phyloP scores from a whole-genome alignment of 2,329 filamentous ascomycete genomes.

The Aspergillus uvarum region DNA sequence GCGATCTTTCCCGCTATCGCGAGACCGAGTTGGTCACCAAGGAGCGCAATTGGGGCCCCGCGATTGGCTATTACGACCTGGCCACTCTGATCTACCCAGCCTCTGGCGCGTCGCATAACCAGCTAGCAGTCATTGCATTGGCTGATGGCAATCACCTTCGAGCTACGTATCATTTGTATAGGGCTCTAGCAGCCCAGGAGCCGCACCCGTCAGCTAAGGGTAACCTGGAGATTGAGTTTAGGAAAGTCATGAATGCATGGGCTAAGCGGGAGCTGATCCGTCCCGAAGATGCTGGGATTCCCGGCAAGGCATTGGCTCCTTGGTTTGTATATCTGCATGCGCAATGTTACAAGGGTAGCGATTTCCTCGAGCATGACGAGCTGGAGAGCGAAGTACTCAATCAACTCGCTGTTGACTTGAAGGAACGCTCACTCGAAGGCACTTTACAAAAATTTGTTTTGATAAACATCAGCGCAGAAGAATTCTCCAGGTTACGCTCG shows the following conservation, averaged over 20 bases:
- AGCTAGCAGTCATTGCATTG: conserved; percentile 81
- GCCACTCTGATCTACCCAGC: conserved; percentile 75
- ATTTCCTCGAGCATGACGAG: conserved; percentile 73
- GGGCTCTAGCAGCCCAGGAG: conserved; percentile 70
- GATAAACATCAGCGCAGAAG: conserved; percentile 82
- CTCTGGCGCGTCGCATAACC: conserved; percentile 82
- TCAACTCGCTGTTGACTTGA: conserved; percentile 71
- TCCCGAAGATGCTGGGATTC: conserved; percentile 51
- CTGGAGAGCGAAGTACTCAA: conserved; percentile 82
- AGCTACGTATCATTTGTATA: conserved; percentile 85
- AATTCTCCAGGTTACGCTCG: conserved; percentile 64
- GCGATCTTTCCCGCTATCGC: conserved; percentile 87
- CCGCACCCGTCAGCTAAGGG: conserved; percentile 71
- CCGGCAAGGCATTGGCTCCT: conserved; percentile 62
- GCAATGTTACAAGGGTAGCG: conserved; percentile 74
- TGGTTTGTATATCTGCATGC: conserved; percentile 89
- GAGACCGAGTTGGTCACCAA: conserved; percentile 70
- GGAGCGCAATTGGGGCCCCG: conserved; percentile 73
- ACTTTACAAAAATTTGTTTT: conserved; percentile 76
- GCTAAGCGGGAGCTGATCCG: conserved; percentile 53
- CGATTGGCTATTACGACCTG: conserved; percentile 79
- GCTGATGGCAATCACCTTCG: conserved; percentile 76
- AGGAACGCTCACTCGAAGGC: conserved; percentile 63
- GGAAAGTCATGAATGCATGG: conserved; percentile 60
- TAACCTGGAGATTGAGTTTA: conserved; percentile 80